Conservation (phyloP, 768 basidiomycete species). For the Serendipita vermifera region DNA sequence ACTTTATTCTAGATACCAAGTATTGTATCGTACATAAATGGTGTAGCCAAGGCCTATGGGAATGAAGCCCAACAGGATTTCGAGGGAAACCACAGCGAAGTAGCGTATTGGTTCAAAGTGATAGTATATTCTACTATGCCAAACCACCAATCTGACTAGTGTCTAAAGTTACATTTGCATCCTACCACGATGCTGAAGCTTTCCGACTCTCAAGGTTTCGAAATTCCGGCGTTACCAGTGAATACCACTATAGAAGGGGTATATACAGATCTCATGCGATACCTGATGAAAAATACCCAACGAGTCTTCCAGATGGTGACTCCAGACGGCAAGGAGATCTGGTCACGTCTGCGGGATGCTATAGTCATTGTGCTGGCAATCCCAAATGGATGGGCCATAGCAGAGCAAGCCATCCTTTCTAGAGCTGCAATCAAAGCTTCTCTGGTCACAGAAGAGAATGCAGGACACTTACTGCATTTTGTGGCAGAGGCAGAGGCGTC, state of each 20-base stretch:
- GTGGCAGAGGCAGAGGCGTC: slow-evolving; percentile 11
- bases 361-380: slow-evolving; percentile 27
- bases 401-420: slow-evolving; percentile 3
- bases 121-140: too few species aligned
- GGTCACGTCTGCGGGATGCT: background rate
- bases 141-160: background rate
- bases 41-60: background rate
- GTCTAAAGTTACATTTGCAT: slow-evolving; percentile 9
- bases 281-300: slow-evolving; percentile 1
- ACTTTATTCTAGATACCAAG: background rate
- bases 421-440: background rate
- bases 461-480: background rate
- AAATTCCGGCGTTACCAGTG: slow-evolving; percentile 6
- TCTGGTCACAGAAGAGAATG: background rate
- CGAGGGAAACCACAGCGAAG: background rate
- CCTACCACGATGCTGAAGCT: slow-evolving; percentile 10
- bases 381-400: slow-evolving; percentile 9
- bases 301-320: background rate
- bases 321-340: slow-evolving; percentile 11
- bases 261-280: slow-evolving; percentile 6
- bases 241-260: slow-evolving; percentile 12
- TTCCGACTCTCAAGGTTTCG: background rate
- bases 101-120: background rate
- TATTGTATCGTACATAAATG: slow-evolving; percentile 8
- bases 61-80: background rate